A percentile compares a stretch with the other conserved stretches of the same genome.
These are phyloP conservation scores for Fusarium newnesense DNA, from an alignment of 2,329 filamentous ascomycete genomes.

Conservation along the genomic window DNA sequence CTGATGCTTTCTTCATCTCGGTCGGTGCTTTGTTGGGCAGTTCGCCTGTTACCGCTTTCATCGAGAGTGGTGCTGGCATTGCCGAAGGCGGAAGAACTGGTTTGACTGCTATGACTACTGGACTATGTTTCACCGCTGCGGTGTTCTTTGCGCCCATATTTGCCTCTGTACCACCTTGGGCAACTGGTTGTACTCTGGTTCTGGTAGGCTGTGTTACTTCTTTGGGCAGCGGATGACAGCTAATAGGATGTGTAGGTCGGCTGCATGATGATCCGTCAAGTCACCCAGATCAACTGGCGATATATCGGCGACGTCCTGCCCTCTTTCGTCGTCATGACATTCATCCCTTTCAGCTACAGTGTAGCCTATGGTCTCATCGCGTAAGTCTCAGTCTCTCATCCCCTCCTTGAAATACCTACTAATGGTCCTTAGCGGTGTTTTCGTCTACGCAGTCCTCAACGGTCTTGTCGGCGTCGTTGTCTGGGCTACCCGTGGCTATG, in stretches of 20 bases:
- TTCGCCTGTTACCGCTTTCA: slow-evolving; percentile 78
- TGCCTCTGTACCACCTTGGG: slow-evolving; percentile 81
- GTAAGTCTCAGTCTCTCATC: slow-evolving; percentile 56
- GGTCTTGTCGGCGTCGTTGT: slow-evolving; percentile 58
- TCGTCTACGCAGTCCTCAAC: slow-evolving; percentile 64
- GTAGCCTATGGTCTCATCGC: slow-evolving; percentile 82
- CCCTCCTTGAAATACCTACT: neutral
- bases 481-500: slow-evolving; percentile 53
- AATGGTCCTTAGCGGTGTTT: slow-evolving; percentile 56
- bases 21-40: slow-evolving; percentile 76
- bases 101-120: slow-evolving; percentile 75
- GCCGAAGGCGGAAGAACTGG: slow-evolving; percentile 80
- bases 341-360: slow-evolving; percentile 83
- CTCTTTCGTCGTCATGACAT: slow-evolving; percentile 78
- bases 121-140: slow-evolving; percentile 75
- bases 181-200: slow-evolving; percentile 78
- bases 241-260: slow-evolving; percentile 64
- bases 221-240: neutral
- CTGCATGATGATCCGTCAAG: slow-evolving; percentile 81
- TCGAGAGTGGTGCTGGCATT: slow-evolving; percentile 80
- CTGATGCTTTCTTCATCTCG: slow-evolving; percentile 76
- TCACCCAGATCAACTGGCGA: slow-evolving; percentile 79
- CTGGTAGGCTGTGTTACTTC: slow-evolving; percentile 57
- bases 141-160: slow-evolving; percentile 83
- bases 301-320: slow-evolving; percentile 81